phyloP scores from a whole-genome alignment of 768 basidiomycete species.

The Dentipellis sp. region DNA sequence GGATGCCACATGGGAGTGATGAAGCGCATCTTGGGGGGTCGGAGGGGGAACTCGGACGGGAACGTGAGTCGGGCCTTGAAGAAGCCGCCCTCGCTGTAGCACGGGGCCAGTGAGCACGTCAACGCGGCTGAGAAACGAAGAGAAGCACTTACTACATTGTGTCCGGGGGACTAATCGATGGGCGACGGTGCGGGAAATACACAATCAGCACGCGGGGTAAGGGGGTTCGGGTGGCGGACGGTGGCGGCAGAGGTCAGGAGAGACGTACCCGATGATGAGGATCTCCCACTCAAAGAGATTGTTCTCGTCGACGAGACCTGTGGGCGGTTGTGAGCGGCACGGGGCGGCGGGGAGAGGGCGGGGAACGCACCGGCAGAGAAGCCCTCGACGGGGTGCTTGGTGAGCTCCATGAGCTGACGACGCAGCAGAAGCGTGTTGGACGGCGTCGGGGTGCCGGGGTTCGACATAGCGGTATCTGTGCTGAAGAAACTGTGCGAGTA shows the following conservation, averaged over 20 bases:
- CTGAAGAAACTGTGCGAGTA: background rate
- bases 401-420: constrained; percentile 76
- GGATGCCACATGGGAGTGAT: constrained; percentile 97
- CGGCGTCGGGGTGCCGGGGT: constrained; percentile 11
- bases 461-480: constrained; percentile 15
- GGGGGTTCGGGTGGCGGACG: background rate
- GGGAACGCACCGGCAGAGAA: constrained; percentile 77
- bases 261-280: constrained; percentile 79
- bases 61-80: constrained; percentile 88
- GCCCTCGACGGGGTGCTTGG: constrained; percentile 89
- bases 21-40: constrained; percentile 94
- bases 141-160: constrained; percentile 69
- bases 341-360: constrained; percentile 14
- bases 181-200: background rate
- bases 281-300: constrained; percentile 97
- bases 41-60: constrained; percentile 82
- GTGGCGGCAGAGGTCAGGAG: background rate
- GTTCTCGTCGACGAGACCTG: constrained; percentile 89
- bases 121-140: background rate
- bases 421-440: constrained; percentile 56
- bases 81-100: constrained; percentile 84
- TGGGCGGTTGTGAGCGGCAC: constrained; percentile 10
- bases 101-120: constrained; percentile 10
- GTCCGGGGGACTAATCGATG: constrained; percentile 65
- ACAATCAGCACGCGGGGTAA: background rate